Conservation (phyloP, 257 asterid genomes). For the Solanum pinnatisectum region DNA sequence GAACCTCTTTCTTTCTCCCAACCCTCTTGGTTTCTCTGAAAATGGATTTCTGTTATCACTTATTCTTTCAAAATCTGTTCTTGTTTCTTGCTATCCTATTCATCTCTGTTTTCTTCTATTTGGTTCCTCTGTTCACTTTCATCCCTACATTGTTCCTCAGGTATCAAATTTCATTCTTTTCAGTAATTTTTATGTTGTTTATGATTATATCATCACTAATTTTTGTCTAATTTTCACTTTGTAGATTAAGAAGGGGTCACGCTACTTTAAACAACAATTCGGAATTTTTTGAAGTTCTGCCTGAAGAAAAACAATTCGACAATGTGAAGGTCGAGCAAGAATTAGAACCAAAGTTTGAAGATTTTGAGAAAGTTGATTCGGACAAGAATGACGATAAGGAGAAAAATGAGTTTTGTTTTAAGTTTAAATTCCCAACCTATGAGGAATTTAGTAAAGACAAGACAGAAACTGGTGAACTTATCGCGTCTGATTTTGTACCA, state of each 20-base stretch:
- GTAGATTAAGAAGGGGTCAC: constrained; percentile 24
- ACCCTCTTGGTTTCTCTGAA: constrained; percentile 3
- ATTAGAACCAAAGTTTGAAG: not conserved
- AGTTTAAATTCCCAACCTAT: constrained; percentile 54
- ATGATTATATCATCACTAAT: not conserved
- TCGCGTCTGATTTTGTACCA: constrained; percentile 19
- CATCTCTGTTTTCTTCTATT: constrained; percentile 25
- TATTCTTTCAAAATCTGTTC: constrained; percentile 26
- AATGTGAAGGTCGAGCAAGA: constrained; percentile 11
- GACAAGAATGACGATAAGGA: constrained; percentile 19
- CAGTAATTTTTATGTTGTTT: no score
- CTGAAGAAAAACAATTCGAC: not conserved
- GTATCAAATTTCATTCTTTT: constrained; percentile 8
- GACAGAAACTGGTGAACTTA: constrained; percentile 8
- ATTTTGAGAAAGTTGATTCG: not conserved
- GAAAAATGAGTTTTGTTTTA: constrained; percentile 26
- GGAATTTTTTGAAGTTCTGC: not conserved
- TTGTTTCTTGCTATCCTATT: constrained; percentile 11
- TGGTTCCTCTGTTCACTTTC: constrained; percentile 34
- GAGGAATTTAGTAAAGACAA: constrained; percentile 44
- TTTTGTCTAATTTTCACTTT: not conserved
- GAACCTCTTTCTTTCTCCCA: not conserved
- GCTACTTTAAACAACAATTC: not conserved
- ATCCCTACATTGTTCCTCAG: constrained; percentile 34
- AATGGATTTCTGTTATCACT: constrained; percentile 32